Evolutionary conservation across 73 alveolate species (phyloP), one percentile per base, ranked within the genome.

Genomic region (Blepharisma japonicum): DNA sequence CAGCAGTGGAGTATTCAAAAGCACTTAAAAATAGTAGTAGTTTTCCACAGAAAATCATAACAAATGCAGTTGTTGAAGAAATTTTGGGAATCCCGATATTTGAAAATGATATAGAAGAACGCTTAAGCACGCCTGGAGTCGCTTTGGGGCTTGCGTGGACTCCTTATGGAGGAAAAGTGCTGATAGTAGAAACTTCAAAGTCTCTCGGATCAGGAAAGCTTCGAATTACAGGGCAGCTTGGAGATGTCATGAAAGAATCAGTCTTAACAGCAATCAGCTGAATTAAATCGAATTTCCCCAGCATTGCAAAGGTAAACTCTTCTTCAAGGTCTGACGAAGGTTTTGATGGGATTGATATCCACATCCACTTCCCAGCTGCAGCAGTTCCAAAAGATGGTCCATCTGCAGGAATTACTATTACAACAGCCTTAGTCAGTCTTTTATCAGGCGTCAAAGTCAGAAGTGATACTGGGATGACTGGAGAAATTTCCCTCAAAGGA

Each of bases 371-470:
- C 82, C 98, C 98, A n/a, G 97, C 96, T 6, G 98, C 96, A 6
- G 98, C 98, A 6, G 91, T 91, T 21, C 98, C 98, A 7, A 93
- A 93, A 67, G 98, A 93, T 77, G 98, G 98, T 21, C 98, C 98
- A 25, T 87, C 94, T 20, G 98, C 97, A 45, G 98, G 98, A 25
- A 85, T 93, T 14, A 92, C 98, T 6, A 91, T 93, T 32, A 93
- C 98, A 20, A 91, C 98, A 6, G 98, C 97, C 42, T 66, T 93
- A 42, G 96, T 92, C 8, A 81, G 93, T 9, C 80, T 93, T 9
- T 82, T 90, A 56, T 83, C 94, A 7, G 87, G 84, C 32, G 79
- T 87, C 54, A 90, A 94, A 77, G 96, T 90, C 6, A 93, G 84
- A 68, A 78, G 78, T 80, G 89, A 87, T 53, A 49, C 89, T 32